A percentile compares a stretch with the other conserved stretches of the same genome.
phyloP scores from a whole-genome alignment of 805 yeast species.

The Teunomyces pallodes region DNA sequence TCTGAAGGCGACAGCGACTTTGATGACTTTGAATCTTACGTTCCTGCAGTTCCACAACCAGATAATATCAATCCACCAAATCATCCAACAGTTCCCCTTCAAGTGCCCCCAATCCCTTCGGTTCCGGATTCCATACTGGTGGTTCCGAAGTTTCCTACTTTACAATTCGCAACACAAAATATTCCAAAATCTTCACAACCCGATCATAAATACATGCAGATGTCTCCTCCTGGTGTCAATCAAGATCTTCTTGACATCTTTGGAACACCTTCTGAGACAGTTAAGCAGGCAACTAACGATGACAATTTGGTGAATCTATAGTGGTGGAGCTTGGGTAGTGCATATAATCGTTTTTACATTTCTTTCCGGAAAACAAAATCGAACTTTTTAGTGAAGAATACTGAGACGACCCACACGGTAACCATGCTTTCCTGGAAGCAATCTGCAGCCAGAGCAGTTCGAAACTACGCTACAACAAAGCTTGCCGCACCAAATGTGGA shows the following conservation, averaged over 20 bases:
- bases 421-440: conserved; percentile 2
- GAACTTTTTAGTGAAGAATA: conserved; percentile 1
- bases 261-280: background rate
- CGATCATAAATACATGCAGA: conserved; percentile 4
- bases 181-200: background rate
- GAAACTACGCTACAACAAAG: conserved; percentile 1
- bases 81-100: too few relatives aligned
- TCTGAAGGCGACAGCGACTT: conserved; percentile 17
- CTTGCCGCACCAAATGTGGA: conserved; percentile 8
- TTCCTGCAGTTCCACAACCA: conserved; percentile 2
- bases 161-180: background rate
- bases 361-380: background rate
- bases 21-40: conserved; percentile 19
- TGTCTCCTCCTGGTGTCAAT: conserved; percentile 3
- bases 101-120: background rate
- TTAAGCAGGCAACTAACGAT: background rate
- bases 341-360: background rate
- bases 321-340: background rate
- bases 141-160: background rate
- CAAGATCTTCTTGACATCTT: conserved; percentile 10
- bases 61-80: background rate
- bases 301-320: background rate
- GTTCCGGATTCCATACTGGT: background rate
- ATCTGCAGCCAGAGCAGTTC: conserved; percentile 1
- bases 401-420: background rate